Conservation (phyloP, 345 rosid species). For the Eucalyptus regnans region DNA sequence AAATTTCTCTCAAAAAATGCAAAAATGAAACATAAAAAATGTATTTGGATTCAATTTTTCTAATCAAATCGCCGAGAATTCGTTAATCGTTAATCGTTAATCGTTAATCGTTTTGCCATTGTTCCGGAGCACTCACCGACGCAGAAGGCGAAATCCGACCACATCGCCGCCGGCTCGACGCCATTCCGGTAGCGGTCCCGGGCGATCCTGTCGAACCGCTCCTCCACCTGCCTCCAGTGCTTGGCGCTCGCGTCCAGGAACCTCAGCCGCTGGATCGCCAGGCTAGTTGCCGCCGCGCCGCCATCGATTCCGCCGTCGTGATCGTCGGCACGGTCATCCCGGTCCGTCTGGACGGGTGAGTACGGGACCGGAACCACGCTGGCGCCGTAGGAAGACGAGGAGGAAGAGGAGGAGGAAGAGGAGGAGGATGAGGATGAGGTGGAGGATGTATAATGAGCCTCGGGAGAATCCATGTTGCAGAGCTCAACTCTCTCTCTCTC, state of each 20-base stretch:
- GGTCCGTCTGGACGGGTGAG: not conserved
- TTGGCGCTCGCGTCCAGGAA: conserved; percentile 7
- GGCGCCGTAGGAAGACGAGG: conserved; percentile 3
- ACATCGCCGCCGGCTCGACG: conserved; percentile 8
- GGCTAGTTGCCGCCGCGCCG: not conserved
- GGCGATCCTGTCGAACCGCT: conserved; percentile 23
- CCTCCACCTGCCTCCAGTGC: conserved; percentile 26
- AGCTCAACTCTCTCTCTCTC: not conserved
- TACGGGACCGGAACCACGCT: not conserved
- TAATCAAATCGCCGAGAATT: not conserved
- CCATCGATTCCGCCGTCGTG: not conserved
- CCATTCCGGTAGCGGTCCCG: not conserved
- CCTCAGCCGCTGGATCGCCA: conserved; percentile 7
- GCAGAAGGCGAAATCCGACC: conserved; percentile 38
- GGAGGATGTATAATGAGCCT: not conserved
- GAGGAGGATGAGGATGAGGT: conserved; percentile 1
- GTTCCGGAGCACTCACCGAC: conserved; percentile 7
- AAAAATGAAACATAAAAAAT: not conserved
- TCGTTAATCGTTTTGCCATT: not conserved
- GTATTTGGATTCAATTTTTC: not conserved
- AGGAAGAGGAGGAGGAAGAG: conserved; percentile 13
- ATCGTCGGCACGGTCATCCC: not conserved
- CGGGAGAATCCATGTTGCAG: not conserved
- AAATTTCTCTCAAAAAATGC: not conserved
- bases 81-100: not conserved